These are phyloP conservation scores for Ramicandelaber brevisporus DNA, from an alignment of 192 early-diverging fungal species.

Conservation along the genomic window DNA sequence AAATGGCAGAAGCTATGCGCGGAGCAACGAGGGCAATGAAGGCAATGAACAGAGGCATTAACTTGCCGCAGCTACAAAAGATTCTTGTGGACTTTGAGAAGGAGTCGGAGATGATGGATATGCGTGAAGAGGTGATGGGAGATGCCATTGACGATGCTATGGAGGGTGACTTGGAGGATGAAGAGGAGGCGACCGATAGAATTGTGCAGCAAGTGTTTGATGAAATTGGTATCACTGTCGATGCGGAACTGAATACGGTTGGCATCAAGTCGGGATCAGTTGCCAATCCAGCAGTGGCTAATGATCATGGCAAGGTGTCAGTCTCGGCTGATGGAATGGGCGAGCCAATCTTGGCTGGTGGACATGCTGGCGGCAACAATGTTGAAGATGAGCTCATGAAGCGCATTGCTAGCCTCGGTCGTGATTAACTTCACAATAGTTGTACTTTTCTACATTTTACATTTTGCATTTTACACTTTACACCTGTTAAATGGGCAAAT, in stretches of 20 bases:
- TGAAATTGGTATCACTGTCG: slow-evolving; percentile 78
- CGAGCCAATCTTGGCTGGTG: slow-evolving; percentile 9
- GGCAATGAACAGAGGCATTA: slow-evolving; percentile 85
- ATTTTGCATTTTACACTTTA: too few relatives aligned
- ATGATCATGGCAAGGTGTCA: too few relatives aligned
- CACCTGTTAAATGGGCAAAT: too few relatives aligned
- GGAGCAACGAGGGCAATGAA: slow-evolving; percentile 90
- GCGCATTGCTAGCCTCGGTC: too few relatives aligned
- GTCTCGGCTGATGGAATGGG: too few relatives aligned
- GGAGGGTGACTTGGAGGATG: slow-evolving; percentile 64
- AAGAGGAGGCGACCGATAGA: slow-evolving; percentile 70
- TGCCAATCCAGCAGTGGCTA: too few relatives aligned
- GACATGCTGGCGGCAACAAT: too few relatives aligned
- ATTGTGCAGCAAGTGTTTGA: slow-evolving; percentile 88
- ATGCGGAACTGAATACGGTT: too few relatives aligned
- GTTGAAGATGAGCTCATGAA: too few relatives aligned
- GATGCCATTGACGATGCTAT: slow-evolving; percentile 93
- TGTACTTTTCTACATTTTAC: too few relatives aligned
- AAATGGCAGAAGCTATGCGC: slow-evolving; percentile 85
- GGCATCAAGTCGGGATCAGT: too few relatives aligned
- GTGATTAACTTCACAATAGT: too few relatives aligned
- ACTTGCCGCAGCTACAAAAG: slow-evolving; percentile 75
- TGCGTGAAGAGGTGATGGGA: slow-evolving; percentile 98
- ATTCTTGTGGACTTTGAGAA: slow-evolving; percentile 97
- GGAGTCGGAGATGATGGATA: slow-evolving; percentile 90